Evolutionary conservation across 768 basidiomycete species (phyloP).

Genomic region (Boletus vinaceobasis): DNA sequence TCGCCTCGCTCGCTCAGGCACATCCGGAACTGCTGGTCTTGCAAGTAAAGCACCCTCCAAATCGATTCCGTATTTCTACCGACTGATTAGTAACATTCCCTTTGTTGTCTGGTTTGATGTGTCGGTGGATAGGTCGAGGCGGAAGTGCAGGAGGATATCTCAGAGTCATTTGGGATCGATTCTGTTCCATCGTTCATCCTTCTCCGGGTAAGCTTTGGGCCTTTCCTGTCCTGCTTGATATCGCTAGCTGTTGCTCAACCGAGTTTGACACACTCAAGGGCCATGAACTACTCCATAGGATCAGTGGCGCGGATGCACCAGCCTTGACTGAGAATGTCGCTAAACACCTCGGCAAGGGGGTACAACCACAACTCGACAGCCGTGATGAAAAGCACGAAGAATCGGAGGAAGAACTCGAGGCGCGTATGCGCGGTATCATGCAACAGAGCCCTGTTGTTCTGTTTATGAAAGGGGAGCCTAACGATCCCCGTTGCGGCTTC

Average conservation of each 20-base stretch:
- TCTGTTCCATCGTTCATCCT: constrained; percentile 84
- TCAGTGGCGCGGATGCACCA: constrained; percentile 76
- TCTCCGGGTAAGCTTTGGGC: constrained; percentile 57
- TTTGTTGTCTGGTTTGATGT: not conserved
- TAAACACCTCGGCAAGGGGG: constrained; percentile 44
- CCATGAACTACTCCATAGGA: constrained; percentile 75
- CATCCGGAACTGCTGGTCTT: constrained; percentile 69
- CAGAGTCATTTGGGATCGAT: constrained; percentile 90
- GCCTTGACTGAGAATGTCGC: constrained; percentile 56
- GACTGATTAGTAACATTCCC: not conserved
- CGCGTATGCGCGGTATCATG: constrained; percentile 71
- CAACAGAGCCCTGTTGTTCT: constrained; percentile 71
- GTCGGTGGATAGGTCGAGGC: constrained; percentile 66
- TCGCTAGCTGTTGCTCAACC: not conserved
- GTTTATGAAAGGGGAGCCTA: constrained; percentile 89
- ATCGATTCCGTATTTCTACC: not conserved
- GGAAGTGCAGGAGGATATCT: constrained; percentile 74
- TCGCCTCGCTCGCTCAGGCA: constrained; percentile 68
- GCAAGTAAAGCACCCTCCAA: constrained; percentile 48
- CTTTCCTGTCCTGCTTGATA: not conserved
- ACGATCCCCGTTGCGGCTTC: constrained; percentile 80
- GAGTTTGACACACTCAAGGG: constrained; percentile 50
- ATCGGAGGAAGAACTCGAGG: constrained; percentile 62
- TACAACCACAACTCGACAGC: not conserved
- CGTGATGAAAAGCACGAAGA: constrained; percentile 40